Base-by-base conservation (phyloP, 768 basidiomycete species). In the Butyriboletus loyo region DNA sequence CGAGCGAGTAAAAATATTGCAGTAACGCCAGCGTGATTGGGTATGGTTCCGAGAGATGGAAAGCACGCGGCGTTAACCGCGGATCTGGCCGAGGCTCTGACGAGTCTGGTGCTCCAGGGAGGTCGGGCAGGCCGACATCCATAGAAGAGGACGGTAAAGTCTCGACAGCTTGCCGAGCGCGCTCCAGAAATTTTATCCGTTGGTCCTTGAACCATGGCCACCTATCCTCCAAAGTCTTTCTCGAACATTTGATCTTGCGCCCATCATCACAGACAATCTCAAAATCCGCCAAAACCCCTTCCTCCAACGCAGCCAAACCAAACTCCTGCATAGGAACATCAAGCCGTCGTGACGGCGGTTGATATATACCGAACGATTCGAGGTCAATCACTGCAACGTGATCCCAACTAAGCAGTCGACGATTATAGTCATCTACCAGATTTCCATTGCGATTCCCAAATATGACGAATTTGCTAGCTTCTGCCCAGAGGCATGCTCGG, bases 191-290 rank as follows among this genome's bases (percentile, higher is more conserved):
- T 46, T 73, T 73, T 46, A 73, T 66, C 19, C 86, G 74, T 63
- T 91, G 85, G 47, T 84, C 81, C 58, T 81, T 81, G 77, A 99
- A 94, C 96, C 96, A 99, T 2, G 89, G 84, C 96, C 96, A 99
- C 31, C 95, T 81, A 31, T 92, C 87, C 64, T 91, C 87, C 27
- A 99, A 75, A n/a, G 92, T 66, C 66, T 81, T 85, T 42, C 92
- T 79, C 22, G 92, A 94, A 66, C 92, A 94, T 46, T 78, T 73
- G 55, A 99, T 81, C 59, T 80, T 82, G 49, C 90, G 79, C 2
- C 91, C 91, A 67, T 98, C 96, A 59, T 95, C 91, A 65, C 92
- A 95, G 14, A 96, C 72, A 53, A 99, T 78, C 63, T 95, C 92
- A 59, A 98, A 98, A 70, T 99, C 96, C 1, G 90, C 80, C n/a